Conservation (phyloP, 768 basidiomycete species). For the Baorangia bicolor region DNA sequence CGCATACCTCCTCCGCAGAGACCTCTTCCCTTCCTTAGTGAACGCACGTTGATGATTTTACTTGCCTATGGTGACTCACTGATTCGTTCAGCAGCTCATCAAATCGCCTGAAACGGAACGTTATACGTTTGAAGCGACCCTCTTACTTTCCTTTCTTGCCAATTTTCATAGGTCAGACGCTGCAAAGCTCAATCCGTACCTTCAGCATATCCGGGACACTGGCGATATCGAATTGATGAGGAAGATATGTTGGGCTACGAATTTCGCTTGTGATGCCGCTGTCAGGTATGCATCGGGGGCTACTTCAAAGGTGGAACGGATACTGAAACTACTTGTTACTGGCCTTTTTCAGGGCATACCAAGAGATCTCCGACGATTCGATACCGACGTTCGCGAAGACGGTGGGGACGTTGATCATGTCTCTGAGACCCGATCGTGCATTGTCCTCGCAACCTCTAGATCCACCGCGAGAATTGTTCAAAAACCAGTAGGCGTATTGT, state of each 20-base stretch:
- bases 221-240: slow-evolving; percentile 51
- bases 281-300: slow-evolving; percentile 44
- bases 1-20: slow-evolving; percentile 64
- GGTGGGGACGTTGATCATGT: slow-evolving; percentile 50
- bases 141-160: slow-evolving; percentile 61
- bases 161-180: slow-evolving; percentile 76
- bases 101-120: slow-evolving; percentile 53
- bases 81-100: slow-evolving; percentile 43
- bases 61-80: background rate
- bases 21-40: slow-evolving; percentile 56
- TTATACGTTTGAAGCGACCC: slow-evolving; percentile 57
- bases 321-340: background rate
- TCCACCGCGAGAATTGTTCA: slow-evolving; percentile 54
- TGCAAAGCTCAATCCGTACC: slow-evolving; percentile 65
- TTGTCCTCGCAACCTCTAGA: slow-evolving; percentile 46
- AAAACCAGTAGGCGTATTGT: slow-evolving; percentile 47
- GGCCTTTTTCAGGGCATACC: slow-evolving; percentile 47
- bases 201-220: slow-evolving; percentile 49
- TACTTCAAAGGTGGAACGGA: background rate
- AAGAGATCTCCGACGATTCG: slow-evolving; percentile 52
- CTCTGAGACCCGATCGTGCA: slow-evolving; percentile 55
- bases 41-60: slow-evolving; percentile 36
- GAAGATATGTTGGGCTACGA: slow-evolving; percentile 57
- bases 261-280: slow-evolving; percentile 48
- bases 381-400: slow-evolving; percentile 49